Conservation (phyloP, 2,329 filamentous ascomycete species). For the Pyrenochaeta sp. region DNA sequence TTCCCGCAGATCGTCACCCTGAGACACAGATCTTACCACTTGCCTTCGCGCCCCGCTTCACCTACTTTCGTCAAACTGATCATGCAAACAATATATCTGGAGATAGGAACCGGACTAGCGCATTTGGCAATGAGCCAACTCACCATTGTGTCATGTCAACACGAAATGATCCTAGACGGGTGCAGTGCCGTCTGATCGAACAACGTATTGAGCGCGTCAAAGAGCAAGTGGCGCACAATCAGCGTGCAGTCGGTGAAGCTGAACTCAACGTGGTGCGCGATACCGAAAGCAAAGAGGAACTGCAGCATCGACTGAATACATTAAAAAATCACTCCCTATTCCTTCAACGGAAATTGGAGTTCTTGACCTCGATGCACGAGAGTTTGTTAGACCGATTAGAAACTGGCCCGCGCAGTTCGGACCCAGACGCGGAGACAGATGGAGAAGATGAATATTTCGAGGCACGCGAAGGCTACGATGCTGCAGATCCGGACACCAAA, state of each 20-base stretch:
- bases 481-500: slow-evolving; percentile 54
- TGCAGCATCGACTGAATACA: slow-evolving; percentile 64
- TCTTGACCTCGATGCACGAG: slow-evolving; percentile 66
- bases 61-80: slow-evolving; percentile 96
- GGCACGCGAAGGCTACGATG: slow-evolving; percentile 63
- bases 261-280: slow-evolving; percentile 70
- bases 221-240: slow-evolving; percentile 78
- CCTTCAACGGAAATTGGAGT: slow-evolving; percentile 65
- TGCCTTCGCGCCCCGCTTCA: slow-evolving; percentile 91
- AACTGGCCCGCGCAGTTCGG: slow-evolving; percentile 64
- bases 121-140: slow-evolving; percentile 91
- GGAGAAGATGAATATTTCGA: slow-evolving; percentile 57
- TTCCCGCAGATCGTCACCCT: slow-evolving; percentile 88
- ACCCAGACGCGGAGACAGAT: slow-evolving; percentile 53
- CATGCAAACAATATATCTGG: slow-evolving; percentile 81
- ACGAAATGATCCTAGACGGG: slow-evolving; percentile 77
- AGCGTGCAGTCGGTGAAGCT: slow-evolving; percentile 75
- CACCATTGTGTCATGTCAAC: slow-evolving; percentile 93
- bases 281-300: slow-evolving; percentile 61
- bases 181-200: slow-evolving; percentile 86
- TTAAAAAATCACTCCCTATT: slow-evolving; percentile 66
- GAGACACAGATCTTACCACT: slow-evolving; percentile 94
- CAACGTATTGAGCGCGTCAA: slow-evolving; percentile 81
- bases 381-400: slow-evolving; percentile 64
- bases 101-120: slow-evolving; percentile 83